Conservation (phyloP, 1,284 basidiomycete genomes). For the Dichomitus squalens region DNA sequence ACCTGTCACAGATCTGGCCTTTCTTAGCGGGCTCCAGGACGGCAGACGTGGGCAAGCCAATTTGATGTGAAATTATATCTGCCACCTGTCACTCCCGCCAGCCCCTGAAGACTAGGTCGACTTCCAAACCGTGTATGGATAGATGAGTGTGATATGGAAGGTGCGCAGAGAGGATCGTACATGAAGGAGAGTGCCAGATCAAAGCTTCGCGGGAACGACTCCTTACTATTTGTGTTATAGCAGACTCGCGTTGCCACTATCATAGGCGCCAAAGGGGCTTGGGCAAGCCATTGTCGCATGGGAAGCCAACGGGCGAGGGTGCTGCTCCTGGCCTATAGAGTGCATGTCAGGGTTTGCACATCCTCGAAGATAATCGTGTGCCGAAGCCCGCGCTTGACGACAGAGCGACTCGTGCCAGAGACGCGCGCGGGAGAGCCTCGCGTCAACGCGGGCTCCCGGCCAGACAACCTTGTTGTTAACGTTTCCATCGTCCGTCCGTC, state of each 20-base stretch:
- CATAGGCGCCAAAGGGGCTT: not conserved
- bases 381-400: not conserved
- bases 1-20: not conserved
- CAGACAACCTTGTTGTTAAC: constrained; percentile 4
- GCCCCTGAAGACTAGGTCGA: not conserved
- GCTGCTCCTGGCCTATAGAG: not conserved
- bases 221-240: not conserved
- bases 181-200: constrained; percentile 1
- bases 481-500: not conserved
- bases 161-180: not conserved
- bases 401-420: not conserved
- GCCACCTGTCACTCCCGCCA: not conserved
- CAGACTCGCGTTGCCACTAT: too few relatives aligned
- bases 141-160: constrained; percentile 14
- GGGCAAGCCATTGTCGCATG: not conserved
- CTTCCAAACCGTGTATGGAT: constrained; percentile 13
- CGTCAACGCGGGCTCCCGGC: too few relatives aligned
- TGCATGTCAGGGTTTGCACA: constrained; percentile 1
- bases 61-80: not conserved
- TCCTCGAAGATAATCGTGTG: not conserved
- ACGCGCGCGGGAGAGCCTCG: not conserved
- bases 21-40: not conserved
- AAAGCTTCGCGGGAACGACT: constrained; percentile 19
- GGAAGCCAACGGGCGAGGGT: not conserved
- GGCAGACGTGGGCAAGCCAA: not conserved